Evolutionary conservation across 1,139 yeast species (phyloP), one percentile per base, ranked within the genome.

Genomic region (Yamadazyma sp.): DNA sequence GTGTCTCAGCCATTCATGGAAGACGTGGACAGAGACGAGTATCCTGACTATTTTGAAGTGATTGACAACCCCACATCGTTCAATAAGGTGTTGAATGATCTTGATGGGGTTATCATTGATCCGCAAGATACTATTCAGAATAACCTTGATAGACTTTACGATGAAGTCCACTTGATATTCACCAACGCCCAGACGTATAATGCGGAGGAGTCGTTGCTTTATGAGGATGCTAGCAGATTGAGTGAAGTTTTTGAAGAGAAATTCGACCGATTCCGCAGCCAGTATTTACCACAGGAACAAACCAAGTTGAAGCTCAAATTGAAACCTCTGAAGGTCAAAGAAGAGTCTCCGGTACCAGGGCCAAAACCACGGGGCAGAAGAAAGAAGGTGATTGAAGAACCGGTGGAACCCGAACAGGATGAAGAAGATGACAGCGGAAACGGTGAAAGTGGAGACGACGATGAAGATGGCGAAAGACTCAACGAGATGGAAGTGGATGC

Each of bases 41-140:
- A 79, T 43, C 82, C 85, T 0, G 86, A 80, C 45, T 80, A 80
- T 56, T 73, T 73, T 52, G 71, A 71, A 41, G 64, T 76, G 11
- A 76, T 81, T 23, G 64, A 73, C 33, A 64, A 65, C 33, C 87
- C 86, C 16, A 78, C 80, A 45, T 74, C 86, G 1, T 71, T 81
- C 50, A 67, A 67, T 35, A 60, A 64, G 33, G 70, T 81, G 11
- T 59, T 67, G 38, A 57, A 57, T 11, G 67, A 67, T 33, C 51
- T 79, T 23, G 71, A 70, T 16, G 59, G 57, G n/a, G 61, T 64
- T 17, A 69, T 70, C 17, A 59, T 67, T 35, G 48, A 54, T n/a
- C 49, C 59, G 4, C 56, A 57, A 24, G 47, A 45, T 23, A 47
- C 67, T 0, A 39, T 62, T 6, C 42, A 71, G 35, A 67, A 70